Evolutionary conservation across 148 eudicot genomes (phyloP).

Genomic region (Amaranthus hypochondriacus): DNA sequence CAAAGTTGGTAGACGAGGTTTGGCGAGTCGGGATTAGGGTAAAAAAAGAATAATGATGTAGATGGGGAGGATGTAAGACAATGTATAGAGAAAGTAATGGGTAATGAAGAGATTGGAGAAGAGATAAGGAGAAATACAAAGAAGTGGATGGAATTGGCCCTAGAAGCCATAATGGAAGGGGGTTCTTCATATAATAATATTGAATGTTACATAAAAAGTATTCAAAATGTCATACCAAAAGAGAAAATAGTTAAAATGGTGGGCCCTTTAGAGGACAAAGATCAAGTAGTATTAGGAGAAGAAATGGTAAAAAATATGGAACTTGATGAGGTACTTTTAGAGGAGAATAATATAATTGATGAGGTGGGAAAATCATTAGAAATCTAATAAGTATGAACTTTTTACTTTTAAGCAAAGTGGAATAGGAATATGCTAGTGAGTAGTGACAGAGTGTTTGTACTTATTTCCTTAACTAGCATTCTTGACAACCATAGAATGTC

Average conservation of each 20-base stretch:
- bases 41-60: conserved; percentile 13
- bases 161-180: conserved; percentile 22
- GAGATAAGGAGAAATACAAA: conserved; percentile 26
- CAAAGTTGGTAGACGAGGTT: conserved; percentile 26
- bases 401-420: too few relatives aligned
- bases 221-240: background rate
- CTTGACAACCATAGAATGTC: too few relatives aligned
- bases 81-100: conserved; percentile 33
- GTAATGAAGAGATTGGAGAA: conserved; percentile 12
- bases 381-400: too few relatives aligned
- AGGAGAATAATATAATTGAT: too few relatives aligned
- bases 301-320: background rate
- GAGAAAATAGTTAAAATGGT: background rate
- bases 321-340: background rate
- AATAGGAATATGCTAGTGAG: too few relatives aligned
- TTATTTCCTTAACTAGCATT: too few relatives aligned
- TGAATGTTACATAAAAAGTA: background rate
- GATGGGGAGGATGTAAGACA: conserved; percentile 22
- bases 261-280: background rate
- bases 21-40: conserved; percentile 28
- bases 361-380: too few relatives aligned
- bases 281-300: background rate
- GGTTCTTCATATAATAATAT: conserved; percentile 27
- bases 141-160: conserved; percentile 26
- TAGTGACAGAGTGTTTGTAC: too few relatives aligned